phyloP scores from a whole-genome alignment of 768 basidiomycete genomes.

The Rhodotorula graminis region DNA sequence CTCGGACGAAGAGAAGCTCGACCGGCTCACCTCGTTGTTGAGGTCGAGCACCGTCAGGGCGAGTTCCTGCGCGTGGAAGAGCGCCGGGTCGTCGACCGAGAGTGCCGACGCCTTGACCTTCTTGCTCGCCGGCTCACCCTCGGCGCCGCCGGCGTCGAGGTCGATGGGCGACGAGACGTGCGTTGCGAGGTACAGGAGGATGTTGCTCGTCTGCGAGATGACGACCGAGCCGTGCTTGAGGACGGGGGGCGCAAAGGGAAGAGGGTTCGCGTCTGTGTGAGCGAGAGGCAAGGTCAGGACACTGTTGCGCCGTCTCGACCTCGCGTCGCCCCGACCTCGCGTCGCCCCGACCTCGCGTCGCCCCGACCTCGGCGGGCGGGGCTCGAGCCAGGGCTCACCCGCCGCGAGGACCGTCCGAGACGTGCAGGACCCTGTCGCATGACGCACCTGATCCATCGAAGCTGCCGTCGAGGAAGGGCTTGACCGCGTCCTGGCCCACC shows the following conservation, averaged over 20 bases:
- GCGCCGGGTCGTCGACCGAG: constrained; percentile 1
- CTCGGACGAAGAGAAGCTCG: too few relatives aligned
- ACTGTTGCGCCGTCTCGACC: too few relatives aligned
- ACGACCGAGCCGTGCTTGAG: constrained; percentile 42
- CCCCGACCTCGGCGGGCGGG: too few relatives aligned
- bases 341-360: too few relatives aligned
- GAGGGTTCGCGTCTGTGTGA: constrained; percentile 38
- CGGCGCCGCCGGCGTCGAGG: constrained; percentile 1
- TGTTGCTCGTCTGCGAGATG: constrained; percentile 41
- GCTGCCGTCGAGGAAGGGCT: constrained; percentile 9
- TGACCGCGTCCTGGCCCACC: constrained; percentile 13
- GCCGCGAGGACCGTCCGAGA: too few relatives aligned
- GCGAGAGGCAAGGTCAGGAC: neutral
- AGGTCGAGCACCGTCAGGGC: constrained; percentile 43
- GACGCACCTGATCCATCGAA: constrained; percentile 16
- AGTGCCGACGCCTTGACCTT: constrained; percentile 6
- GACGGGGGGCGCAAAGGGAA: constrained; percentile 51
- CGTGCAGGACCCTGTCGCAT: too few relatives aligned
- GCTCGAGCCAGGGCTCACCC: too few relatives aligned
- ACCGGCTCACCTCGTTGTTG: constrained; percentile 44
- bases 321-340: too few relatives aligned
- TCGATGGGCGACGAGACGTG: constrained; percentile 17
- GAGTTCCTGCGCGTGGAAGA: constrained; percentile 28
- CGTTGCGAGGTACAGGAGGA: constrained; percentile 40
- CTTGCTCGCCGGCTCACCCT: constrained; percentile 2